These are phyloP conservation scores for Talaromyces sp. DNA, from an alignment of 2,329 filamentous ascomycete species.

Conservation along the genomic window DNA sequence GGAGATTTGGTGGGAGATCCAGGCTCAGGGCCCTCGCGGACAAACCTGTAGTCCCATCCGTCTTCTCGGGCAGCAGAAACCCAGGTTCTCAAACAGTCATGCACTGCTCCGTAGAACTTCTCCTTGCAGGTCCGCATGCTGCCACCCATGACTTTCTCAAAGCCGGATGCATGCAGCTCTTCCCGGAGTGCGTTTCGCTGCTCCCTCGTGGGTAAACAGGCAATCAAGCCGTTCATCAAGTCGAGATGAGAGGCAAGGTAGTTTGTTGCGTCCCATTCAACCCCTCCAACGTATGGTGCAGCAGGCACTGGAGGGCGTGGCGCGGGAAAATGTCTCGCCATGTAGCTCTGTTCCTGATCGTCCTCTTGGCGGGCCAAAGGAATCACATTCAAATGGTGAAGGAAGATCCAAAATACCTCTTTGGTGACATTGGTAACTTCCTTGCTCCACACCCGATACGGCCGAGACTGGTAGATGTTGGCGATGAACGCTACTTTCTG, in stretches of 20 bases:
- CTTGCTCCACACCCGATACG: constrained; percentile 90
- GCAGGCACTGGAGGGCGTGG: constrained; percentile 86
- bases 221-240: constrained; percentile 82
- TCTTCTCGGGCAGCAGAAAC: constrained; percentile 81
- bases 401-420: constrained; percentile 98
- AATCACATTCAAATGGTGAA: constrained; percentile 87
- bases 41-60: constrained; percentile 76
- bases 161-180: constrained; percentile 75
- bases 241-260: constrained; percentile 91
- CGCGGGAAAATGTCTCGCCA: constrained; percentile 68
- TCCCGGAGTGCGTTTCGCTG: constrained; percentile 74
- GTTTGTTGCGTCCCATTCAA: constrained; percentile 98
- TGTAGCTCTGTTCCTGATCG: constrained; percentile 19
- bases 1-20: constrained; percentile 40
- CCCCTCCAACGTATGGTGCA: constrained; percentile 90
- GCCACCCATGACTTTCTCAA: constrained; percentile 81
- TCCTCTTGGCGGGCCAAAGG: constrained; percentile 40
- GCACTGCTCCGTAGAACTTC: constrained; percentile 91
- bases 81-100: constrained; percentile 85
- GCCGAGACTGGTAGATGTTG: constrained; percentile 78
- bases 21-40: constrained; percentile 52
- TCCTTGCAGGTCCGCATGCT: constrained; percentile 90
- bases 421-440: constrained; percentile 90
- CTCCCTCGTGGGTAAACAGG: constrained; percentile 63
- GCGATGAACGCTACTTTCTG: constrained; percentile 79